Evolutionary conservation across 345 rosid species (phyloP), one percentile per base, ranked within the genome.

Genomic region (Rhizophora mangle): DNA sequence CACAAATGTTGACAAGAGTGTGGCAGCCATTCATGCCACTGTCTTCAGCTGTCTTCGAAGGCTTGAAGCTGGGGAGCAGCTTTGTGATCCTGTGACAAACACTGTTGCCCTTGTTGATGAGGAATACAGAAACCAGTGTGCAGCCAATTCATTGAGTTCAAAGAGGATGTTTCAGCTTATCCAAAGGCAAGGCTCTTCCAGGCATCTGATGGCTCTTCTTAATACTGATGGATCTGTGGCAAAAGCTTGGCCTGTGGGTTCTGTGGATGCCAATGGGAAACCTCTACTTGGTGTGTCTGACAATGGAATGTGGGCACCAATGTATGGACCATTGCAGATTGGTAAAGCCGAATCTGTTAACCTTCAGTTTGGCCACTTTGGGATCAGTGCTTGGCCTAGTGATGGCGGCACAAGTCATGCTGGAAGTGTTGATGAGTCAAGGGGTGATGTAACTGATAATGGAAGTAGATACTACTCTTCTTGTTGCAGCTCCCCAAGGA

Each of bases 91-190:
- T 31, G 65, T 82, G 0, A 95, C 90, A 3, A 90, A 95, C 63
- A 95, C 96, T 0, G 96, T 90, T 61, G 63, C 88, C 52, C 78
- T 95, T 57, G 79, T 95, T 0, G 92, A 89, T 47, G 99, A 95
- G 76, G 99, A 95, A 82, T 90, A 89, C 68, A 84, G 98, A 79
- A 87, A 92, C 82, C 99, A 92, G 65, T 86, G 96, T 79, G 88
- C 89, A 49, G 99, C 96, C 8, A 88, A 90, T 80, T 92, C 98
- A 49, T 81, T 90, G 85, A 92, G 87, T 77, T 90, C 98, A 61
- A 96, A 90, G 82, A 97, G 98, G 68, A 90, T 92, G 98, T 96
- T 92, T 80, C 97, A 96, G 79, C 83, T 96, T 76, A 96, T 96
- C 56, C 96, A 92, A 73, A 89, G 98, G 67, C 79, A 92, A 80